phyloP scores from a whole-genome alignment of 768 basidiomycete species.

The Lactarius sanguifluus region DNA sequence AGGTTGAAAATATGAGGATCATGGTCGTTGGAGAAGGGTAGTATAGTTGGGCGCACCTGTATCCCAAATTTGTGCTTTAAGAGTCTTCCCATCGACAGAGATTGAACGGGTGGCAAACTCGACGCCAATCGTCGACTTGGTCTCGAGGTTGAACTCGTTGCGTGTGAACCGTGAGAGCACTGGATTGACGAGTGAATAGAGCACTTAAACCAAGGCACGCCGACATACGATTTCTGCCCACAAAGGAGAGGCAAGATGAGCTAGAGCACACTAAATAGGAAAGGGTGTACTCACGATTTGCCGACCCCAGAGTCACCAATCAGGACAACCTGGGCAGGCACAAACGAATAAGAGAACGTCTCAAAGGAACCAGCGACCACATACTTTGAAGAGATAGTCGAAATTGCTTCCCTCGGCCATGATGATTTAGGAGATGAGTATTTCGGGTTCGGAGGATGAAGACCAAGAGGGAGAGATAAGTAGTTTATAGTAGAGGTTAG shows the following conservation, averaged over 20 bases:
- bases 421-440: constrained; percentile 24
- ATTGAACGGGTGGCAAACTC: constrained; percentile 97
- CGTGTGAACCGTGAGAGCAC: constrained; percentile 99
- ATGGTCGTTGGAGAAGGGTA: neutral
- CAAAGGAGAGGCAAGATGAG: constrained; percentile 16
- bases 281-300: constrained; percentile 83
- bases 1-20: constrained; percentile 11
- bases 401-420: constrained; percentile 97
- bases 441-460: constrained; percentile 29
- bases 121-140: constrained; percentile 98
- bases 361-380: constrained; percentile 25
- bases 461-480: neutral
- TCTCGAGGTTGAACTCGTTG: constrained; percentile 98
- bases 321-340: constrained; percentile 75
- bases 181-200: constrained; percentile 38
- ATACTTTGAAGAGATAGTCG: constrained; percentile 98
- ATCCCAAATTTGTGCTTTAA: constrained; percentile 99
- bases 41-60: constrained; percentile 61
- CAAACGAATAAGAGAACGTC: constrained; percentile 1
- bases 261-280: neutral
- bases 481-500: neutral
- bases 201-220: neutral
- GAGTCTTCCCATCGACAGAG: constrained; percentile 92
- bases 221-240: constrained; percentile 60
- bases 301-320: constrained; percentile 99